Base-by-base conservation (phyloP, 2,329 filamentous ascomycete genomes). In the Arthroderma sp. region DNA sequence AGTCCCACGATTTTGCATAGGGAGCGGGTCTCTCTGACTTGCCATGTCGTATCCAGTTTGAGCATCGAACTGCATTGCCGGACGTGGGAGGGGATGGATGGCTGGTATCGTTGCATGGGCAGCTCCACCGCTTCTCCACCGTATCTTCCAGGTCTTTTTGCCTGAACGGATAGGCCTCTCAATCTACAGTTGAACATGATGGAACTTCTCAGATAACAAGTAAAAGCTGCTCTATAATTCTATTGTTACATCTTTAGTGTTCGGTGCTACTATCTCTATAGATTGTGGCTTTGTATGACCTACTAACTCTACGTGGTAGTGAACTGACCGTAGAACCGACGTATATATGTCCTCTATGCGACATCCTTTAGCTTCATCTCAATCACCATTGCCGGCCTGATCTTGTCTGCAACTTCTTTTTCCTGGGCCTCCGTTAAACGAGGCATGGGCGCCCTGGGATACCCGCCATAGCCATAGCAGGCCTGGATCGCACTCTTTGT, bases 331-430 rank as follows among this genome's bases (percentile, higher is more conserved):
- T n/a, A n/a, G n/a, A n/a, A n/a, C n/a, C n/a, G n/a, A n/a, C n/a
- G 28, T 31, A 31, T 31, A 31, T 31, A 31, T 31, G 28, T 4
- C 28, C 28, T 51, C 23, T 51, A 51, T 17, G 15, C 47, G 15
- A 33, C 25, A 33, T 33, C 47, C n/a, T 31, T 54, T 17, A 54
- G 33, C 19, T 21, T 54, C 37, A 19, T 61, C 53, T 63, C 61
- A 43, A 63, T 39, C 4, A 56, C 57, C 17, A 63, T 56, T 43
- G 59, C 21, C 60, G 61, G 58, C 56, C 98, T 97, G 64, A 97
- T 80, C 73, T 98, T 93, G 47, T 97, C 88, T 0, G 90, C 90
- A 67, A 95, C 95, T 2, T 88, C 87, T 70, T 97, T 91, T 91
- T 97, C 97, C 64, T 95, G 89, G 63, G 95, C 87, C 69, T 95